Conservation (phyloP, 1,284 basidiomycete species). For the Cryptococcus sp. region DNA sequence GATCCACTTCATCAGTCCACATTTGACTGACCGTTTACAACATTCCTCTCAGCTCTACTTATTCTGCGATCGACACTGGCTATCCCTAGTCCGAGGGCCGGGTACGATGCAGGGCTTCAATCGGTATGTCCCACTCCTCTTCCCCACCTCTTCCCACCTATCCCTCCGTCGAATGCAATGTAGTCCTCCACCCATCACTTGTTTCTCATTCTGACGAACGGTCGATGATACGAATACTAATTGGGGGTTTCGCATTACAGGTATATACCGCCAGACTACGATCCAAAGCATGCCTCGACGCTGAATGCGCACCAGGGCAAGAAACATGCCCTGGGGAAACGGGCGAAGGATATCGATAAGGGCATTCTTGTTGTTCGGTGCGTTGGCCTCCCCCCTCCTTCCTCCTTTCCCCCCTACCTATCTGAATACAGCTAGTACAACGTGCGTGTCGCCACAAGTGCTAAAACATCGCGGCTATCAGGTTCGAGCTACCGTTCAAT, state of each 20-base stretch:
- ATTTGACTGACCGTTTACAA: too few relatives aligned
- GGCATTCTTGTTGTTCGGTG: conserved; percentile 85
- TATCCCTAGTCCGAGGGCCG: too few relatives aligned
- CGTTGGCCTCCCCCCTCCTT: conserved; percentile 10
- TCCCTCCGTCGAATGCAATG: background rate
- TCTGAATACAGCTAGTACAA: background rate
- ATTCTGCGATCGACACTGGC: too few relatives aligned
- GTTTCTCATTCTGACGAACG: too few relatives aligned
- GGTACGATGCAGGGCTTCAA: conserved; percentile 5
- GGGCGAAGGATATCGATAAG: conserved; percentile 85
- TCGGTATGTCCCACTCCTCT: conserved; percentile 2
- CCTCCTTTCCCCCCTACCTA: background rate
- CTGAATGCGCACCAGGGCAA: conserved; percentile 74
- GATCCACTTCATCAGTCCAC: too few relatives aligned
- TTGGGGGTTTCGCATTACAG: conserved; percentile 39
- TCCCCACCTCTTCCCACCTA: background rate
- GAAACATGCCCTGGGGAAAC: conserved; percentile 89
- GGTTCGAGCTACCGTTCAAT: conserved; percentile 90
- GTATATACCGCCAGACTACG: conserved; percentile 93
- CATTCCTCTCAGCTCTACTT: too few relatives aligned
- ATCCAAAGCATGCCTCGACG: conserved; percentile 74
- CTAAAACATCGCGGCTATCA: background rate
- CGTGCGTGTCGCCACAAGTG: background rate
- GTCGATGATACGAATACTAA: too few relatives aligned
- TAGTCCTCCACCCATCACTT: background rate